A percentile compares a stretch with the other conserved stretches of the same genome.
Conservation (phyloP, 202 grass and related monocot species). For the Digitaria exilis region DNA sequence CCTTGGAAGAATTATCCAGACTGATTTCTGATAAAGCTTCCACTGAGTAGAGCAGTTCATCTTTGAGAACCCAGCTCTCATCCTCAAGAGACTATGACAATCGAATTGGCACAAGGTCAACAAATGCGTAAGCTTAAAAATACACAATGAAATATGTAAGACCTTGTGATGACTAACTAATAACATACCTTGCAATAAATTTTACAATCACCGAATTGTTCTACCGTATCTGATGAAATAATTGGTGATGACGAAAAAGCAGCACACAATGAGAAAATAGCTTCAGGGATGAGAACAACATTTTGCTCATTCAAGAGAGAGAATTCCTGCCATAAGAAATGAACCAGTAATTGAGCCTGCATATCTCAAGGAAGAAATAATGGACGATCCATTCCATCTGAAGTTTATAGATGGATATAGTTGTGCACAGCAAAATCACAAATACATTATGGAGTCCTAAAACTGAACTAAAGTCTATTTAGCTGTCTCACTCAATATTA, state of each 20-base stretch:
- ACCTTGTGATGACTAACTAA: background rate
- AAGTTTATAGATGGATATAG: constrained; percentile 10
- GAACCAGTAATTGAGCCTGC: constrained; percentile 31
- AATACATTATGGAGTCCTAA: constrained; percentile 28
- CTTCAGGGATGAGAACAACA: constrained; percentile 76
- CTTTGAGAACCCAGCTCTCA: constrained; percentile 42
- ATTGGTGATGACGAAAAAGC: constrained; percentile 60
- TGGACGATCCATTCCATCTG: constrained; percentile 12
- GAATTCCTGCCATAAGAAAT: constrained; percentile 59
- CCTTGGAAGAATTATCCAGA: constrained; percentile 56
- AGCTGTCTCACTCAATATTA: constrained; percentile 18
- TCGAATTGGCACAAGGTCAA: constrained; percentile 27
- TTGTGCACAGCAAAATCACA: constrained; percentile 23
- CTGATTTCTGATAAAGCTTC: constrained; percentile 77
- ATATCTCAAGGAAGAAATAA: constrained; percentile 32
- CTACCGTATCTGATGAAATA: constrained; percentile 50
- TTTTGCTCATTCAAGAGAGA: constrained; percentile 73
- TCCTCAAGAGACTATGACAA: constrained; percentile 57
- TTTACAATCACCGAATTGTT: constrained; percentile 42
- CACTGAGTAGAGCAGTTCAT: constrained; percentile 68
- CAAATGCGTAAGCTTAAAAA: constrained; percentile 26
- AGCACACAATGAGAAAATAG: constrained; percentile 78
- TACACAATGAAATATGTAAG: background rate
- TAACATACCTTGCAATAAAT: constrained; percentile 49
- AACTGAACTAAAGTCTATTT: constrained; percentile 13